phyloP scores from a whole-genome alignment of 2,329 filamentous ascomycete genomes.

The Colletotrichum karsti region DNA sequence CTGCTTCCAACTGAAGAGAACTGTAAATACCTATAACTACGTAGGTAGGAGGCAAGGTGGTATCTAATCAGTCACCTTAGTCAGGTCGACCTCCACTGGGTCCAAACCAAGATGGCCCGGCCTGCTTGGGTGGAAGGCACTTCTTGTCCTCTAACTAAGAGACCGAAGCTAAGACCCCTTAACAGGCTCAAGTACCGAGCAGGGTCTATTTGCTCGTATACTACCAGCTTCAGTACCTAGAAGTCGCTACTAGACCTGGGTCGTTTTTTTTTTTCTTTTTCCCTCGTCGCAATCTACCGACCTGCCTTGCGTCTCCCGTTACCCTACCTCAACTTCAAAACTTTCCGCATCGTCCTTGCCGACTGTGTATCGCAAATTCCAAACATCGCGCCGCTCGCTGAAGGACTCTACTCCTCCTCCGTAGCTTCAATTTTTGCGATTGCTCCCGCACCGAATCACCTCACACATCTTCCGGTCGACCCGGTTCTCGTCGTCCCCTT shows the following conservation, averaged over 20 bases:
- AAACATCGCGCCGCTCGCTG: neutral
- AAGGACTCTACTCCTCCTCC: neutral
- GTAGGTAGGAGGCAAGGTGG: no score
- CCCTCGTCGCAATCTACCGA: neutral
- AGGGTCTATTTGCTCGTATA: neutral
- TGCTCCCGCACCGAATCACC: neutral
- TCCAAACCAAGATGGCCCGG: no score
- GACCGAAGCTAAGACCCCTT: neutral
- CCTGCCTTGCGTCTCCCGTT: neutral
- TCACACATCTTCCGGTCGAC: neutral
- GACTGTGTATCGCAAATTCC: slow-evolving; percentile 5
- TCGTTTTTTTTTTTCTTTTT: neutral
- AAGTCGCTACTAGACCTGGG: neutral
- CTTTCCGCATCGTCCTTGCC: neutral
- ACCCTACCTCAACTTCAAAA: neutral
- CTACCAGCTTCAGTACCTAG: neutral
- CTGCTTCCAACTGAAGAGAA: no score
- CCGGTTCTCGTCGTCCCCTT: neutral
- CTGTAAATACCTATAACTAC: no score
- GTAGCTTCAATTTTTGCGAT: neutral
- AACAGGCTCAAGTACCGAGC: neutral
- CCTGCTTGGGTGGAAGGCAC: no score
- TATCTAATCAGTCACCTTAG: no score
- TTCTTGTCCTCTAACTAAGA: neutral
- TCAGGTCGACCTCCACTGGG: neutral